Conservation (phyloP, 2,329 filamentous ascomycete genomes). For the Lasiodiplodia theobromae region DNA sequence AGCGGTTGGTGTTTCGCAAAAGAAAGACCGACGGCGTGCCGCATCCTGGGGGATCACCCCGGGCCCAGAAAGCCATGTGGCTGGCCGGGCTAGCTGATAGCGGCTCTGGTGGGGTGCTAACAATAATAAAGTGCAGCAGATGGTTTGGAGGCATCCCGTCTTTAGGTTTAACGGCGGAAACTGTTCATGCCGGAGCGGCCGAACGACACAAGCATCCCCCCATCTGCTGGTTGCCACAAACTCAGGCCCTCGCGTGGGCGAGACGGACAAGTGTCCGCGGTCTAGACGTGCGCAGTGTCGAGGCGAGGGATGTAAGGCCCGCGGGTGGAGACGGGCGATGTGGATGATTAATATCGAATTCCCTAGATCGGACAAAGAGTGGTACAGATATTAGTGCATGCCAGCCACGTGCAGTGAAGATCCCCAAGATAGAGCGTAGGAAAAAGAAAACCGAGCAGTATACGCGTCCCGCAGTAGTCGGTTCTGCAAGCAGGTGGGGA, state of each 20-base stretch:
- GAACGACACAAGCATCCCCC: background rate
- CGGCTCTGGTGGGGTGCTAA: background rate
- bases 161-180: constrained; percentile 5
- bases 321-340: background rate
- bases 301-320: background rate
- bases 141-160: background rate
- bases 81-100: background rate
- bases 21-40: background rate
- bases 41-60: background rate
- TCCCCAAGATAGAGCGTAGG: background rate
- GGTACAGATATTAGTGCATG: background rate
- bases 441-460: constrained; percentile 1
- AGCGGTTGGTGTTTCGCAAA: background rate
- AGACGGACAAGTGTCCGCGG: too few relatives aligned
- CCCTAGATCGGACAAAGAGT: background rate
- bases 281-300: background rate
- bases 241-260: background rate
- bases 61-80: constrained; percentile 3
- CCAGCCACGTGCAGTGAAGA: constrained; percentile 3
- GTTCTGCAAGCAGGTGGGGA: background rate
- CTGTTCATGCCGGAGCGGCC: background rate
- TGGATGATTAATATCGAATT: background rate
- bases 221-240: background rate
- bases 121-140: background rate
- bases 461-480: background rate